Evolutionary conservation across 805 yeast species (phyloP).

Genomic region (Zygoascus tannicola): DNA sequence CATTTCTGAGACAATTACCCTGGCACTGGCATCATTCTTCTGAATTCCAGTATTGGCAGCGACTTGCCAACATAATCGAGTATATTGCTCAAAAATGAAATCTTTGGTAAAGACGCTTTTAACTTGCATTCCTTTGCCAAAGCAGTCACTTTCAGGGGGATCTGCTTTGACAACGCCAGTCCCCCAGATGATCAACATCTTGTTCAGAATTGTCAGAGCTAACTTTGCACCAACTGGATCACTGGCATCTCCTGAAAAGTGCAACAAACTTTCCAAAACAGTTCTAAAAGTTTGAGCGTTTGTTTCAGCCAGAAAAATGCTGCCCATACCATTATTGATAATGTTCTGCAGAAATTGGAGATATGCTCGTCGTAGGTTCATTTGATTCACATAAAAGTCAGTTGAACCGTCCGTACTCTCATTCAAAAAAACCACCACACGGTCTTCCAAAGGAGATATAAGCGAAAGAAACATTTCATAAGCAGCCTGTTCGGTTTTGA

Average conservation of each 20-base stretch:
- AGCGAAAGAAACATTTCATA: slow-evolving; percentile 67
- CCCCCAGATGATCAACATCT: slow-evolving; percentile 57
- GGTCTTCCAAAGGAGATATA: slow-evolving; percentile 61
- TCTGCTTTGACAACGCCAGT: slow-evolving; percentile 46
- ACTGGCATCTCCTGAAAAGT: slow-evolving; percentile 50
- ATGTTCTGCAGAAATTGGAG: slow-evolving; percentile 61
- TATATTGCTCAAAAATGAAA: slow-evolving; percentile 55
- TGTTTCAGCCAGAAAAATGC: slow-evolving; percentile 60
- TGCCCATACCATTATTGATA: slow-evolving; percentile 67
- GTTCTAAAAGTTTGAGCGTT: slow-evolving; percentile 48
- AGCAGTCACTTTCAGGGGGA: slow-evolving; percentile 28
- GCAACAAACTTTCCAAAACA: slow-evolving; percentile 54
- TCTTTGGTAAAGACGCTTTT: slow-evolving; percentile 55
- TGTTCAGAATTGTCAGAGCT: slow-evolving; percentile 56
- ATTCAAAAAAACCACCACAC: slow-evolving; percentile 45
- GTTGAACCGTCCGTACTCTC: slow-evolving; percentile 41
- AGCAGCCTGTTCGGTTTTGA: slow-evolving; percentile 54
- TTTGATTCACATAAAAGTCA: slow-evolving; percentile 56
- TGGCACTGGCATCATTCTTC: slow-evolving; percentile 68
- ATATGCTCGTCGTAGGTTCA: slow-evolving; percentile 58
- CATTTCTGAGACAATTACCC: slow-evolving; percentile 66
- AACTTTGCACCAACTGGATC: slow-evolving; percentile 61
- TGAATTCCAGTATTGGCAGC: slow-evolving; percentile 67
- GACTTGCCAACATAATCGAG: slow-evolving; percentile 63
- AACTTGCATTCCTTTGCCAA: slow-evolving; percentile 42